Evolutionary conservation across 2,329 filamentous ascomycete species (phyloP), one percentile per base, ranked within the genome.

Genomic region (Podosphaera fusca): DNA sequence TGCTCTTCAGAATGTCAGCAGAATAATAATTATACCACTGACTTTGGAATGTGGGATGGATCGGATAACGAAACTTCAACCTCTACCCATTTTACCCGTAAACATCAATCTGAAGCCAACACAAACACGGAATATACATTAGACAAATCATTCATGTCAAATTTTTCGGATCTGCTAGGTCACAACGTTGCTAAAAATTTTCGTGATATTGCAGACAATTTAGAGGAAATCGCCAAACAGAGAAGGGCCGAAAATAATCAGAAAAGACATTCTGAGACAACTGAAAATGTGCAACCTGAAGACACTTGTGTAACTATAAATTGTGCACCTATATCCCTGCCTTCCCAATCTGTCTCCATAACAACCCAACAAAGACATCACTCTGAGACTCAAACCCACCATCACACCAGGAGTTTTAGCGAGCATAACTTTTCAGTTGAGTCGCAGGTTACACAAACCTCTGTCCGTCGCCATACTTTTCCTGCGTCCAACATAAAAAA

Each of bases 361-460:
- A 50, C 14, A 6, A 36, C n/a, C 5, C 14, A 21, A 5, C 14
- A 4, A 38, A 7, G 12, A 21, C 59, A 59, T 54, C 57, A 57
- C 31, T 8, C 40, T 38, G 29, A 46, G n/a, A 36, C 36, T n/a
- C 34, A 50, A 46, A 38, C n/a, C 8, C 50, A 36, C 33, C 42
- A 29, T 6, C 52, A 53, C 38, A 40, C 38, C 21, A 46, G 30
- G 30, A 40, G 52, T 46, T 31, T 47, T 9, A 54, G 34, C 14
- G 54, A 58, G 14, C 42, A 57, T 31, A 56, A 51, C 12, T 56
- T 21, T 30, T 42, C 49, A 46, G 55, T 57, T n/a, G 55, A 35
- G 21, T 21, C 21, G 21, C 21, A 21, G 21, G 21, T 21, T 30
- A 62, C 70, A 52, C 56, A 42, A 12, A 55, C 45, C 3, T 55